Percentiles rank a stretch among this genome's conserved stretches.
Conservation (phyloP, 805 yeast species). For the Candida takata region DNA sequence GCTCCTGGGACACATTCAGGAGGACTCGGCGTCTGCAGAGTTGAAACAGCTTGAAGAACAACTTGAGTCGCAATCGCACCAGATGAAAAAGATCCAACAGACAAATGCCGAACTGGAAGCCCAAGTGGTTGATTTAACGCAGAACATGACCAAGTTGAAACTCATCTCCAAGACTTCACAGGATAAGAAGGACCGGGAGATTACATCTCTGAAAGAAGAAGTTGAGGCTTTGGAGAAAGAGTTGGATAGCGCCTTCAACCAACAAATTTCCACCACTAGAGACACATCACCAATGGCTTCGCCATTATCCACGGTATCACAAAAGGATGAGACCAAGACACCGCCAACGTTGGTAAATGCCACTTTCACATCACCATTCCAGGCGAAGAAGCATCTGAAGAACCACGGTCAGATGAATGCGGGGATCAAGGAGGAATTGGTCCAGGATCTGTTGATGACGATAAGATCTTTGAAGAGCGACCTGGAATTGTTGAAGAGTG, state of each 20-base stretch:
- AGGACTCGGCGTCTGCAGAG: background rate
- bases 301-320: slow-evolving; percentile 1
- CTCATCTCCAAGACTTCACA: slow-evolving; percentile 10
- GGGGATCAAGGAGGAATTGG: slow-evolving; percentile 9
- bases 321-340: background rate
- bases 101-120: slow-evolving; percentile 7
- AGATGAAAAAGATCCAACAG: slow-evolving; percentile 1
- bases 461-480: slow-evolving; percentile 16
- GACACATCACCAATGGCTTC: slow-evolving; percentile 9
- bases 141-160: slow-evolving; percentile 9
- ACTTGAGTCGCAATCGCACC: slow-evolving; percentile 1
- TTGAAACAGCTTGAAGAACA: background rate
- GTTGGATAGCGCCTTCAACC: background rate
- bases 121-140: slow-evolving; percentile 6
- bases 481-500: slow-evolving; percentile 7
- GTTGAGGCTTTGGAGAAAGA: slow-evolving; percentile 1
- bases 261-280: slow-evolving; percentile 1
- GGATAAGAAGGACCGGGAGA: slow-evolving; percentile 12
- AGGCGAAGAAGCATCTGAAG: slow-evolving; percentile 1
- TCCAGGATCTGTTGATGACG: slow-evolving; percentile 16
- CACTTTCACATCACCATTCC: slow-evolving; percentile 1
- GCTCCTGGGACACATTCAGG: slow-evolving; percentile 4
- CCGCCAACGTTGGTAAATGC: slow-evolving; percentile 1
- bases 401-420: background rate
- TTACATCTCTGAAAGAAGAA: slow-evolving; percentile 9